These are phyloP conservation scores for Platanthera zijinensis DNA, from an alignment of 106 monocot genomes.

Conservation along the genomic window DNA sequence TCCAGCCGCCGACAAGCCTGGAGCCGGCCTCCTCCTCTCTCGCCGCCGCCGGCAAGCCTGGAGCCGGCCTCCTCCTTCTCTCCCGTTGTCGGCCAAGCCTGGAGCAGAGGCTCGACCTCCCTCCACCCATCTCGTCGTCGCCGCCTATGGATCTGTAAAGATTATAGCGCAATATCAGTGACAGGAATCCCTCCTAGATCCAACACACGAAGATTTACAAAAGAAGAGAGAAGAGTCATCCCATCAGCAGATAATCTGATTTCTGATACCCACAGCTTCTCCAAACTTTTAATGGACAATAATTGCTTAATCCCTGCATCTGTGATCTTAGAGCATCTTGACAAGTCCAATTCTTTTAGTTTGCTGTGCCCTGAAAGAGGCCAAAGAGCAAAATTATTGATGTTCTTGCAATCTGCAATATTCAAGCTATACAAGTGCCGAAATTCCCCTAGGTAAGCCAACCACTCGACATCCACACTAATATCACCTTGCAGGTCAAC, in stretches of 20 bases:
- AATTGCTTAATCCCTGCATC: slow-evolving; percentile 78
- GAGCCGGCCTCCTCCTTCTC: too few relatives aligned
- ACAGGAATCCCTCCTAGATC: slow-evolving; percentile 76
- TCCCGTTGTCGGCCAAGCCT: too few relatives aligned
- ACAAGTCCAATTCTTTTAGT: slow-evolving; percentile 75
- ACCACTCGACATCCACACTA: slow-evolving; percentile 78
- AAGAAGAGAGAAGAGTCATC: slow-evolving; percentile 42
- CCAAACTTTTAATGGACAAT: slow-evolving; percentile 60
- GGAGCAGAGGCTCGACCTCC: too few relatives aligned
- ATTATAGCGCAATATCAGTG: slow-evolving; percentile 47
- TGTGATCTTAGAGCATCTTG: slow-evolving; percentile 77
- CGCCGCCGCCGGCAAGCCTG: too few relatives aligned
- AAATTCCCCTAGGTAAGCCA: slow-evolving; percentile 84
- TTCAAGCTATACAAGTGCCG: slow-evolving; percentile 37
- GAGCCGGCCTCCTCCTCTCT: too few relatives aligned
- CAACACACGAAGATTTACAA: slow-evolving; percentile 42
- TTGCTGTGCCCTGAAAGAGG: slow-evolving; percentile 54
- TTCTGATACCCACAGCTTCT: slow-evolving; percentile 63
- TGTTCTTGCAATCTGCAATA: slow-evolving; percentile 47
- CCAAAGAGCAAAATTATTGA: slow-evolving; percentile 68
- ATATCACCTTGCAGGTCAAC: slow-evolving; percentile 49
- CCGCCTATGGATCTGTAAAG: slow-evolving; percentile 69
- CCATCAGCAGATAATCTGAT: slow-evolving; percentile 58
- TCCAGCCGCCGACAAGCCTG: too few relatives aligned
- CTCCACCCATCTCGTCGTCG: too few relatives aligned